Conservation (phyloP, 352 stramenopile genomes). For the Pythium aphanidermatum region DNA sequence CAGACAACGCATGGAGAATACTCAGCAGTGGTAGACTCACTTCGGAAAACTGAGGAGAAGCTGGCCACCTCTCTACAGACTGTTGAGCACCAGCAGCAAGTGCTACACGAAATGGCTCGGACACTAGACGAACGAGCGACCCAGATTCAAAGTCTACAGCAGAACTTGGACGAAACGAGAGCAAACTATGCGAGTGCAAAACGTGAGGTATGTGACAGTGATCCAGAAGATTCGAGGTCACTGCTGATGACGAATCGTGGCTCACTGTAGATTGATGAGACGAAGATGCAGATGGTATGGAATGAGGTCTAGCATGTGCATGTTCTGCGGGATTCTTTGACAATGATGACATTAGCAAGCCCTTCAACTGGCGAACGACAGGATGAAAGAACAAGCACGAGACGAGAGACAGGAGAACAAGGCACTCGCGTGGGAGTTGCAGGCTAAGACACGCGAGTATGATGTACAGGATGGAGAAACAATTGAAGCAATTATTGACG, state of each 20-base stretch:
- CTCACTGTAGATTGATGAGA: no score
- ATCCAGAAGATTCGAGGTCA: no score
- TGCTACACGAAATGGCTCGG: constrained; percentile 33
- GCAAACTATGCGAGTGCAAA: not conserved
- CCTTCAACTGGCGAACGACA: constrained; percentile 23
- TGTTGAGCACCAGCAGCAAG: constrained; percentile 30
- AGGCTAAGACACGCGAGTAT: constrained; percentile 33
- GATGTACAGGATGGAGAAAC: not conserved
- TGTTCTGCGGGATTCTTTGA: no score
- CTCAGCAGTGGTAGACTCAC: constrained; percentile 3
- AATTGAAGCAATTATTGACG: not conserved
- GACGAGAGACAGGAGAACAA: constrained; percentile 30
- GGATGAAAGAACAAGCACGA: constrained; percentile 28
- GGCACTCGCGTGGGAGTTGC: constrained; percentile 20
- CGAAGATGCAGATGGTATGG: constrained; percentile 1
- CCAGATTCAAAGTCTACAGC: not conserved
- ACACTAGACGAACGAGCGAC: constrained; percentile 7
- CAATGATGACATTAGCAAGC: constrained; percentile 19
- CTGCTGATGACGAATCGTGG: no score
- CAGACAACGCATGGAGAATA: constrained; percentile 1
- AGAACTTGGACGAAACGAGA: not conserved
- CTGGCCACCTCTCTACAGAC: constrained; percentile 24
- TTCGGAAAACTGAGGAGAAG: constrained; percentile 41
- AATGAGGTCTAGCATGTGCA: not conserved
- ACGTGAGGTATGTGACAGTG: constrained; percentile 6